Evolutionary conservation across 202 grass and related monocot species (phyloP).

Genomic region (Elaeis oleifera): DNA sequence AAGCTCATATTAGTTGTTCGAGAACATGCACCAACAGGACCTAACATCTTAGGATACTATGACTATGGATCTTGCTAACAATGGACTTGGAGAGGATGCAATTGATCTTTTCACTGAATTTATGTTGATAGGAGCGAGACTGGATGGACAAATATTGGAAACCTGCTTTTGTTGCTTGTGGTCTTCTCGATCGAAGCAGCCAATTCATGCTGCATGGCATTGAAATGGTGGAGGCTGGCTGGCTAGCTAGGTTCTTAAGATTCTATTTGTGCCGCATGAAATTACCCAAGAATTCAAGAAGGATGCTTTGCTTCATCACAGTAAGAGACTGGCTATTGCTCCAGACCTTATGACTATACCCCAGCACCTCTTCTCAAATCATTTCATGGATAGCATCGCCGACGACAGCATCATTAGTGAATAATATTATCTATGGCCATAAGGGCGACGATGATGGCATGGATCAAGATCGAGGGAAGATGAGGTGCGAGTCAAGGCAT

Average conservation of each 20-base stretch:
- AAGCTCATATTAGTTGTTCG: conserved; percentile 56
- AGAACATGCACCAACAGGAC: conserved; percentile 47
- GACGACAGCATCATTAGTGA: too few relatives aligned
- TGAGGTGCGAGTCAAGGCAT: too few relatives aligned
- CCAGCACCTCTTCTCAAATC: conserved; percentile 10
- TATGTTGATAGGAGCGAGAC: conserved; percentile 45
- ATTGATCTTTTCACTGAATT: conserved; percentile 54
- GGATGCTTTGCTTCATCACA: conserved; percentile 76
- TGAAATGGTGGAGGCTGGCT: not conserved
- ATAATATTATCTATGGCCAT: too few relatives aligned
- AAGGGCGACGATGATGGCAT: too few relatives aligned
- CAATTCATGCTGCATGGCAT: conserved; percentile 58
- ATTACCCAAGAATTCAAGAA: conserved; percentile 92
- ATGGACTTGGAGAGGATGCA: conserved; percentile 77
- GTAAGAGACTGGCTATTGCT: conserved; percentile 33
- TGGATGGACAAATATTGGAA: conserved; percentile 55
- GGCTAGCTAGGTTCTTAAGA: conserved; percentile 33
- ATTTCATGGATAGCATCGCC: too few relatives aligned
- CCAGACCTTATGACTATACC: conserved; percentile 31
- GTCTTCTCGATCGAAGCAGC: conserved; percentile 67
- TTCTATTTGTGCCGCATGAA: conserved; percentile 58
- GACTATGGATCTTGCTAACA: conserved; percentile 67
- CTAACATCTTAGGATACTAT: conserved; percentile 68
- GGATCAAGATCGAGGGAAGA: too few relatives aligned
- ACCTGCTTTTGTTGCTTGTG: conserved; percentile 56